Base-by-base conservation (phyloP, 805 yeast genomes). In the Wickerhamiella vanderwaltii region DNA sequence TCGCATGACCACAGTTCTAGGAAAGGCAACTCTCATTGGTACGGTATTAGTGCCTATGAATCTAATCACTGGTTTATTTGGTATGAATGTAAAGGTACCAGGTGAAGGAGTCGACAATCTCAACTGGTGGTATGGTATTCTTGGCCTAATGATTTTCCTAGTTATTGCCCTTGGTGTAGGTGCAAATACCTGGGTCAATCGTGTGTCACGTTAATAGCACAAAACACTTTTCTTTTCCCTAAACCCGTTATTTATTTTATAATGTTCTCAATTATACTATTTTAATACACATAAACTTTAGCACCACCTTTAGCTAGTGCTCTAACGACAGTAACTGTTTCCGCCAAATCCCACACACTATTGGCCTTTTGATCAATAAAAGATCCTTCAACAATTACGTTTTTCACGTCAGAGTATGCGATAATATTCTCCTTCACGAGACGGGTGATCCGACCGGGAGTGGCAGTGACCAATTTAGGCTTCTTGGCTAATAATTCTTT, bases 61-160 rank as follows among this genome's bases (percentile, higher is more conserved):
- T 58, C 65, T 88, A 44, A 71, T 88, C 34, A 85, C 96, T 2
- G 95, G 96, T 58, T 56, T 87, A 48, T 88, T 88, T 62, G 96
- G 96, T 54, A 88, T 88, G 98, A 88, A 88, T 60, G 97, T 88
- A 15, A 61, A 52, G 9, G 81, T 88, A 22, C 96, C 96, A 0
- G 95, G 95, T 22, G 62, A 71, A 46, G 64, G 51, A 11, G 67
- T 49, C 2, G 51, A 47, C 1, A 63, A 61, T 33, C 59, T 69
- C 29, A 72, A 65, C 2, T 80, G 91, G 84, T 84, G 73, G 56
- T 75, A 73, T 57, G 82, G 83, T 32, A 75, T 79, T 45, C 54
- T 78, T 5, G 82, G 77, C 7, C 62, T 71, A 18, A 56, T 77
- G 47, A 44, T 72, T 9, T 48, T 61, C 4, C 42, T 71, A 33